Conservation (phyloP, 2,329 filamentous ascomycete species). For the Botrytis galanthina region DNA sequence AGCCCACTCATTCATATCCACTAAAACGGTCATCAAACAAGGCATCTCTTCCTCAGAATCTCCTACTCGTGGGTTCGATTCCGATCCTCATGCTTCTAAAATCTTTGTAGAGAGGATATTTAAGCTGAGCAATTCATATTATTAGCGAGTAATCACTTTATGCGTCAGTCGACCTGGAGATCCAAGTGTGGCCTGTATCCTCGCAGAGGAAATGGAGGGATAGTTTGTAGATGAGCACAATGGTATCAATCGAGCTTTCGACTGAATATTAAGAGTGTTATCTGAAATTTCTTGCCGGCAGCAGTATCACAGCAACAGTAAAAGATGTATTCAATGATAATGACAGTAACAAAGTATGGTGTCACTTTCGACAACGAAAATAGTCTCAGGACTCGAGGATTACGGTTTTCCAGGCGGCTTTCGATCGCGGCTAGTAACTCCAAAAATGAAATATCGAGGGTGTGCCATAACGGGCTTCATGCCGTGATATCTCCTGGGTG, state of each 20-base stretch:
- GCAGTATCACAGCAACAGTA: background rate
- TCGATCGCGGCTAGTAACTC: background rate
- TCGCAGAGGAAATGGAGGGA: background rate
- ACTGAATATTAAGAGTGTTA: background rate
- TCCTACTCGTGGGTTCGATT: fast-evolving
- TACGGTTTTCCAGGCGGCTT: fast-evolving
- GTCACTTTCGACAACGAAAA: background rate
- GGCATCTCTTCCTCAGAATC: background rate
- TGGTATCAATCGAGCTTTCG: background rate
- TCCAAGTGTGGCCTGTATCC: background rate
- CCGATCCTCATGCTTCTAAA: background rate
- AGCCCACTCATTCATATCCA: background rate
- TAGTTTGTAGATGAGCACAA: background rate
- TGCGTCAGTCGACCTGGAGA: background rate
- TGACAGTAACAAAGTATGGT: background rate
- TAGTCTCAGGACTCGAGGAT: background rate
- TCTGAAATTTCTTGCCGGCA: fast-evolving
- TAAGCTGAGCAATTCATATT: background rate
- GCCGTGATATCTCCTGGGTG: too few species aligned
- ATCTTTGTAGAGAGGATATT: background rate
- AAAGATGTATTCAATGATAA: fast-evolving
- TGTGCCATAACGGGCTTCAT: background rate
- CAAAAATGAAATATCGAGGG: fast-evolving
- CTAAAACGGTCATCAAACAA: background rate
- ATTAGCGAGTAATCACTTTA: background rate